Base-by-base conservation (phyloP, 805 yeast species). In the Wilhelminamyces savonicus region DNA sequence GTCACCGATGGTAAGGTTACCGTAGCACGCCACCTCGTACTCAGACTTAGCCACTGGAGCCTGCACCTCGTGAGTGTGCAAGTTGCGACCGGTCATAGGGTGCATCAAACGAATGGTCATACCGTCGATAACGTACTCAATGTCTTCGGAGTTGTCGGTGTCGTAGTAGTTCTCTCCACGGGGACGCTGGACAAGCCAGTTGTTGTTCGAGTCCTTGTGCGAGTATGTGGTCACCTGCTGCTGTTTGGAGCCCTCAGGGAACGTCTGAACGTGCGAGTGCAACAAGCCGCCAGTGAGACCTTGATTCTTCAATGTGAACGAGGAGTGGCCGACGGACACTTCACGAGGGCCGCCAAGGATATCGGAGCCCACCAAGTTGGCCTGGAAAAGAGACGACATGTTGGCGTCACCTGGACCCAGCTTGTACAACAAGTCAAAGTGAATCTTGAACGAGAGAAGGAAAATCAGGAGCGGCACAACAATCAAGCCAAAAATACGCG, bases 331-430 rank as follows among this genome's bases (percentile, higher is more conserved):
- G 34, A 69, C 55, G 3, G 78, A 55, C 12, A 83, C 65, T 40
- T 78, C 81, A 58, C 92, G 69, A 31, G 90, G 82, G 21, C 81
- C 61, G 56, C 76, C 82, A 19, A 54, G 51, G 25, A 82, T 77
- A 31, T 70, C 75, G 9, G 84, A 71, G 27, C 83, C 85, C 11
- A 59, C 56, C 52, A 83, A 69, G 50, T 78, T 76, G 26, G 92
- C 90, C 59, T 83, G 94, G 67, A 82, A 82, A 41, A 83, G 61
- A 1, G 90, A 79, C 8, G 86, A 78, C 83, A 82, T 82, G 42
- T 71, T 72, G 21, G 82, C 78, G 52, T 78, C 83, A 41, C 94
- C 94, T n/a, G 86, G 67, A 44, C 94, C 94, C 13, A 85, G 69
- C 38, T 77, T 80, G 44, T 74, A 74, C 39, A 83, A 66, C 32